These are phyloP conservation scores for Myochromella boudieri DNA, from an alignment of 768 basidiomycete genomes.

Conservation along the genomic window DNA sequence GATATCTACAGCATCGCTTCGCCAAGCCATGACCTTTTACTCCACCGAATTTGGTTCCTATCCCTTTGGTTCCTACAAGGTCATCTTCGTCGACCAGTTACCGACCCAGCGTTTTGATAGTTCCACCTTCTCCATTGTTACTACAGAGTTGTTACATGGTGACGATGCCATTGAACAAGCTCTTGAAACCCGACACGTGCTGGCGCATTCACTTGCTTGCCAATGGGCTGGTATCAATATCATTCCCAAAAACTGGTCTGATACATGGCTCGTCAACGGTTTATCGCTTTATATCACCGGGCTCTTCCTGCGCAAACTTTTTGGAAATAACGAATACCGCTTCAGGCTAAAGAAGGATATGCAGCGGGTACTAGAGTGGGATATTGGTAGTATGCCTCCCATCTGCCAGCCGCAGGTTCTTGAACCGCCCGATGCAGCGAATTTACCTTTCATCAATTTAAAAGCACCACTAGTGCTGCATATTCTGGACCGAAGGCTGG, in stretches of 20 bases:
- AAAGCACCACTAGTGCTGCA: constrained; percentile 96
- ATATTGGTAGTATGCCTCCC: constrained; percentile 87
- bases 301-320: constrained; percentile 79
- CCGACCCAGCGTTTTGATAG: constrained; percentile 80
- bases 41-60: constrained; percentile 92
- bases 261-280: constrained; percentile 96
- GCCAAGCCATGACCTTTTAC: constrained; percentile 91
- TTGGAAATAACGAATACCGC: constrained; percentile 97
- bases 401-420: constrained; percentile 87
- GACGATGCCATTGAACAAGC: constrained; percentile 92
- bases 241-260: constrained; percentile 88
- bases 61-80: constrained; percentile 92
- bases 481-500: constrained; percentile 89
- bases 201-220: constrained; percentile 86
- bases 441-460: constrained; percentile 87
- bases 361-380: constrained; percentile 85
- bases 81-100: constrained; percentile 91
- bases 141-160: constrained; percentile 81
- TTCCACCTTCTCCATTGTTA: constrained; percentile 78
- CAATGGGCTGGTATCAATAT: constrained; percentile 99
- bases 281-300: constrained; percentile 89
- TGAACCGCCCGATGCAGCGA: constrained; percentile 81
- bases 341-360: constrained; percentile 96
- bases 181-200: constrained; percentile 81
- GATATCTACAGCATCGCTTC: constrained; percentile 72